These are phyloP conservation scores for Fusarium sp. DNA, from an alignment of 2,329 filamentous ascomycete genomes.

Conservation along the genomic window DNA sequence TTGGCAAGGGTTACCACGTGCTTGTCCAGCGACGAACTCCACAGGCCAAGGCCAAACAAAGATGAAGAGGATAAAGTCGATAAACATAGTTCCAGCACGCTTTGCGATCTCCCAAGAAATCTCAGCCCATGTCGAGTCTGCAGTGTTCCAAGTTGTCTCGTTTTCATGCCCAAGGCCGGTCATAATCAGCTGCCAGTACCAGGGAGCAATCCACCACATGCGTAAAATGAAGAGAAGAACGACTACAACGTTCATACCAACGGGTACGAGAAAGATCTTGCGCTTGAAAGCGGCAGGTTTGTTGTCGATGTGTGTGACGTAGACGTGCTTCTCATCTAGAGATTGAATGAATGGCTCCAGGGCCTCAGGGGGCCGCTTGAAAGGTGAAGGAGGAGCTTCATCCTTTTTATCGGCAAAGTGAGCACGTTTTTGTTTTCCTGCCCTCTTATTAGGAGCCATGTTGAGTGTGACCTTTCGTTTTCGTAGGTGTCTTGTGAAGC, in stretches of 20 bases:
- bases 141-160: constrained; percentile 71
- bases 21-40: constrained; percentile 73
- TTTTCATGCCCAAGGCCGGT: constrained; percentile 74
- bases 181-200: constrained; percentile 75
- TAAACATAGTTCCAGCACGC: constrained; percentile 73
- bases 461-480: not conserved
- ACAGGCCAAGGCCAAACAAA: constrained; percentile 80
- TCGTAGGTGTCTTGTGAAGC: not conserved
- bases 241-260: constrained; percentile 79
- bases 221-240: constrained; percentile 73
- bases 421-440: constrained; percentile 47
- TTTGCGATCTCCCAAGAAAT: constrained; percentile 67
- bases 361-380: constrained; percentile 71
- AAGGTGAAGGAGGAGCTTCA: constrained; percentile 68
- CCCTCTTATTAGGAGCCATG: constrained; percentile 52
- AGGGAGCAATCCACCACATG: constrained; percentile 74
- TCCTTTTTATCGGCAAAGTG: constrained; percentile 44
- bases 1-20: constrained; percentile 68
- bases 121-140: constrained; percentile 65
- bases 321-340: constrained; percentile 77
- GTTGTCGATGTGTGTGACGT: constrained; percentile 85
- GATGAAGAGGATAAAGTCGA: constrained; percentile 77
- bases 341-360: constrained; percentile 74
- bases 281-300: constrained; percentile 78
- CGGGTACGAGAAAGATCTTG: constrained; percentile 83